Percentiles rank a stretch among this genome's conserved stretches.
Evolutionary conservation across 805 yeast species (phyloP).

Genomic region (Crinitomyces ghanaensis): DNA sequence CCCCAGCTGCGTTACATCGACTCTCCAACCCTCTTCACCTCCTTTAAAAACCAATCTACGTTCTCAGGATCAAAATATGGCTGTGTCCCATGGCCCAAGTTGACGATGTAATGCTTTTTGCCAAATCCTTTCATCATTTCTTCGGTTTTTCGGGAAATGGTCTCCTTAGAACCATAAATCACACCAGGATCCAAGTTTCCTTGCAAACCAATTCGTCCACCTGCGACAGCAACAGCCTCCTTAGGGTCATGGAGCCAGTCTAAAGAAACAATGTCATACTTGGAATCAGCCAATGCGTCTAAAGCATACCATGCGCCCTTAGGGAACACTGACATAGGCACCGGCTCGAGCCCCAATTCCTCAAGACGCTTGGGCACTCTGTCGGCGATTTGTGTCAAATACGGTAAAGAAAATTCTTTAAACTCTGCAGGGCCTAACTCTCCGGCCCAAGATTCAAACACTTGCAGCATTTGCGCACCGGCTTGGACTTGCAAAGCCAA

Average conservation of each 20-base stretch:
- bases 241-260: conserved; percentile 87
- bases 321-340: conserved; percentile 86
- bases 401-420: conserved; percentile 80
- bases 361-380: conserved; percentile 56
- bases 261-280: conserved; percentile 79
- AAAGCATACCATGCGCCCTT: conserved; percentile 97
- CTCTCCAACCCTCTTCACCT: conserved; percentile 74
- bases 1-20: too few relatives aligned
- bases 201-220: conserved; percentile 74
- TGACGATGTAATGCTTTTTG: conserved; percentile 78
- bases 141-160: conserved; percentile 69
- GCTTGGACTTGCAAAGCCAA: conserved; percentile 91
- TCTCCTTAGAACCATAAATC: conserved; percentile 81
- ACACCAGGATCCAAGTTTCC: conserved; percentile 95
- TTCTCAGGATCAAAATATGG: conserved; percentile 95
- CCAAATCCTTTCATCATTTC: conserved; percentile 87
- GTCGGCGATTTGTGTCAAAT: conserved; percentile 61
- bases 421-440: conserved; percentile 89
- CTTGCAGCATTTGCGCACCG: conserved; percentile 96
- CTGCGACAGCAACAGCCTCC: conserved; percentile 65
- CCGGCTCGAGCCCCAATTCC: conserved; percentile 64
- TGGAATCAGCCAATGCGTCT: conserved; percentile 68
- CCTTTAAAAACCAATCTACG: conserved; percentile 72
- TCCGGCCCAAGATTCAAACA: conserved; percentile 97
- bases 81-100: conserved; percentile 97